Conservation (phyloP, 495 filamentous ascomycete species). For the Penicillium coffeae region DNA sequence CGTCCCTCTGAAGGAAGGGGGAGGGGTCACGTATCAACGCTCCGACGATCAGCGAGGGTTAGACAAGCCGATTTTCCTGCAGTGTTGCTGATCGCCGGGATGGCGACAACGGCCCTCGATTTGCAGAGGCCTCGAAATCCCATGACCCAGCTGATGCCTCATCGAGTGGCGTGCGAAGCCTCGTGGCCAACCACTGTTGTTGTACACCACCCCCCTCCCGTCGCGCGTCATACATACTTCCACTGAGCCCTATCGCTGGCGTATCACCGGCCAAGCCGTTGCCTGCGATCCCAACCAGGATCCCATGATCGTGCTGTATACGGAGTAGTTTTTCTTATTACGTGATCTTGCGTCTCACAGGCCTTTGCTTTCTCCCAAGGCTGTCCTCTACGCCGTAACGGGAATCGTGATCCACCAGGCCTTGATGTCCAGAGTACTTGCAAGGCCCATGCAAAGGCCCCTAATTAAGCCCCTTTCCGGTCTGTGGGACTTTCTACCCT, state of each 20-base stretch:
- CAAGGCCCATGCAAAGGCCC: slow-evolving; percentile 8
- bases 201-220: slow-evolving; percentile 6
- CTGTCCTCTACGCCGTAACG: not conserved
- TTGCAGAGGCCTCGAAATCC: slow-evolving; percentile 1
- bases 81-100: slow-evolving; percentile 3
- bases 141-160: slow-evolving; percentile 19
- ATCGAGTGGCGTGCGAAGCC: slow-evolving; percentile 24
- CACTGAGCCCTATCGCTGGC: slow-evolving; percentile 10
- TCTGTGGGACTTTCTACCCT: not conserved
- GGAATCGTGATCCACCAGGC: not conserved
- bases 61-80: not conserved
- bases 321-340: slow-evolving; percentile 4
- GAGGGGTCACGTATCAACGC: not conserved
- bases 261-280: slow-evolving; percentile 16
- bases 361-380: no score
- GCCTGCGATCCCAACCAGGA: slow-evolving; percentile 4
- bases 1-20: not conserved
- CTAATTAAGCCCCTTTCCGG: slow-evolving; percentile 22
- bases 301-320: slow-evolving; percentile 18
- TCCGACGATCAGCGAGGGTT: slow-evolving; percentile 5
- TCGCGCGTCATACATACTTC: slow-evolving; percentile 8
- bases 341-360: slow-evolving; percentile 16
- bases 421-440: not conserved
- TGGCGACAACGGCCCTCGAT: not conserved
- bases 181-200: slow-evolving; percentile 21